Conservation (phyloP, 106 monocot genomes). For the Acanthochlamys bracteata region DNA sequence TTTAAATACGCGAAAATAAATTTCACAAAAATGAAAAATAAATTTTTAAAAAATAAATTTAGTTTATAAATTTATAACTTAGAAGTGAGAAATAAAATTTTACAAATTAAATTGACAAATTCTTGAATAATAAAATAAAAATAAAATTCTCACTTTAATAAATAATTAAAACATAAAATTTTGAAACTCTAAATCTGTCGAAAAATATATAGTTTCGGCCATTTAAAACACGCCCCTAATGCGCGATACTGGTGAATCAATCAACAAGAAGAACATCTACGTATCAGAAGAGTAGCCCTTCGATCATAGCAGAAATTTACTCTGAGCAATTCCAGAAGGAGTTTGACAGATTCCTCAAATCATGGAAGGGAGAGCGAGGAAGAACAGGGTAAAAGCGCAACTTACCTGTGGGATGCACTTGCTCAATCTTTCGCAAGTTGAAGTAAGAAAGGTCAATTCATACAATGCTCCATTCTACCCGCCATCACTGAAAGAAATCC, state of each 20-base stretch:
- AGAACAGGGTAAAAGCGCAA: conserved; percentile 21
- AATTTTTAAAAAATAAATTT: neutral
- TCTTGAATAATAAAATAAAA: too few species aligned
- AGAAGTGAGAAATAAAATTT: too few species aligned
- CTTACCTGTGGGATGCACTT: conserved; percentile 54
- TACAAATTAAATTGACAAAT: too few species aligned
- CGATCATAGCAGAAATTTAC: neutral
- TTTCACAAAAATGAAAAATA: neutral
- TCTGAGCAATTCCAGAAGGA: neutral
- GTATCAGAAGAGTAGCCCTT: conserved; percentile 1
- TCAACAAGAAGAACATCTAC: conserved; percentile 2
- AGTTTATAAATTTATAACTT: too few species aligned
- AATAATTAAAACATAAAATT: neutral
- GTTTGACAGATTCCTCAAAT: neutral
- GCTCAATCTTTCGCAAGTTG: conserved; percentile 37
- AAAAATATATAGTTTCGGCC: too few species aligned
- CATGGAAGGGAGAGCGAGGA: conserved; percentile 42
- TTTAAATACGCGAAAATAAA: too few species aligned
- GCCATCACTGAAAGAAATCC: conserved; percentile 47
- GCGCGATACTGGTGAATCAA: neutral
- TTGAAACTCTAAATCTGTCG: too few species aligned
- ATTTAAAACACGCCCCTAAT: neutral
- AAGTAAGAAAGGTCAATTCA: conserved; percentile 42
- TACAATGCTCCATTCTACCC: conserved; percentile 75
- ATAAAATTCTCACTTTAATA: neutral